Evolutionary conservation across 148 eudicot genomes (phyloP), one percentile per base, ranked within the genome.

Genomic region (Amaranthus cruentus): DNA sequence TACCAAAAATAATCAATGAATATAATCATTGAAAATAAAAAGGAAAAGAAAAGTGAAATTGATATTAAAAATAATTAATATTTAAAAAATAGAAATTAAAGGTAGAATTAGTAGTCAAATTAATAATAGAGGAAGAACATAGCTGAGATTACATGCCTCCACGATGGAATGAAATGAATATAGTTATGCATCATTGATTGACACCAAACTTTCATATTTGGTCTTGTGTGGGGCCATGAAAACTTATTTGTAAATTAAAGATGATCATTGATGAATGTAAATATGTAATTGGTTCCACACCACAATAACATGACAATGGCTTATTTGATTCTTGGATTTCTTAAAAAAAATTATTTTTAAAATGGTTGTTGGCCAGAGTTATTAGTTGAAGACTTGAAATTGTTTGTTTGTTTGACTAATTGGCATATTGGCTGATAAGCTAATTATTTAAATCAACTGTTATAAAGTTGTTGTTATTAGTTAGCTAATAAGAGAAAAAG

Each of bases 131-230:
- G 71, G 48, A 7, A 63, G 48, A 43, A 63, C 59, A 55, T 71
- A 47, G 42, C 73, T 56, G 67, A 65, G 42, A 77, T 71, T 66
- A 72, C 80, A 56, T 77, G 61, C 72, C 60, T 72, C 73, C 80
- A 77, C 72, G 80, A 77, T 43, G 60, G 12, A 55, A 77, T 11
- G 21, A 57, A 57, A 57, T 77, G 38, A 28, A 28, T 28, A 28
- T 28, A 60, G 76, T 56, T 52, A 57, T 15, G 72, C 80, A 77
- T 62, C 67, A 77, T 46, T 59, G 38, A 57, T 47, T 42, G 6
- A 47, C 49, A 61, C 75, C 75, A 73, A 60, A 46, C 55, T 52
- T 60, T 72, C 52, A 28, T 42, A 18, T 48, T 50, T 59, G 38
- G 42, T 14, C 51, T 51, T 44, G 13, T 51, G 28, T 69, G 70